A percentile compares a stretch with the other conserved stretches of the same genome.
Conservation (phyloP, 441 rosid species). For the Syzygium syzygioides region DNA sequence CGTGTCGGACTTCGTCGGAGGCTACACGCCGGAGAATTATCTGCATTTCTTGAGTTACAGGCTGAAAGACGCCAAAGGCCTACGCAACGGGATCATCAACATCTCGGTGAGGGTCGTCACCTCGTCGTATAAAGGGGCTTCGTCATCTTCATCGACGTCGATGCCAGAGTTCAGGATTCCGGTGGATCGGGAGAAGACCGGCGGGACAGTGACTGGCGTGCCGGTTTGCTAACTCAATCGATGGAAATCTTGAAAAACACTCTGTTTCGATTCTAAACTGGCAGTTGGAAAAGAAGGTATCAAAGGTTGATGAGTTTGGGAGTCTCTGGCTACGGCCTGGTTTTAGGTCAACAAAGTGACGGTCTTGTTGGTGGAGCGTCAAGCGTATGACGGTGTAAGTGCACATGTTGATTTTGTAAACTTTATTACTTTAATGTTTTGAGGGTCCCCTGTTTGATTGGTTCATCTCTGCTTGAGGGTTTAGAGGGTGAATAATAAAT, state of each 20-base stretch:
- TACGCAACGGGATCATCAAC: conserved; percentile 54
- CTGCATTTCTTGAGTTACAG: conserved; percentile 66
- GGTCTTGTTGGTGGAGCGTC: neutral
- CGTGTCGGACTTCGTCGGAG: conserved; percentile 43
- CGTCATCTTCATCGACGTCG: neutral
- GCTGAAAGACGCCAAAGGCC: conserved; percentile 37
- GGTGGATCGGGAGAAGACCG: neutral
- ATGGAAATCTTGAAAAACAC: neutral
- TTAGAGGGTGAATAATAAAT: neutral
- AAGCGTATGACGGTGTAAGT: neutral
- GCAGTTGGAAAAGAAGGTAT: neutral
- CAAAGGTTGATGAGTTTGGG: neutral
- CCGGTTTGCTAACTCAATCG: conserved; percentile 11
- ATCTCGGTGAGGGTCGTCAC: conserved; percentile 38
- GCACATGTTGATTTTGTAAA: neutral
- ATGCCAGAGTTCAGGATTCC: conserved; percentile 13
- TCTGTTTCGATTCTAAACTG: neutral
- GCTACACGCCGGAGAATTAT: conserved; percentile 35
- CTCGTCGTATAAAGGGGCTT: neutral
- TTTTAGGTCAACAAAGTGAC: neutral
- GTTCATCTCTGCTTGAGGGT: neutral
- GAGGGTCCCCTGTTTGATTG: neutral
- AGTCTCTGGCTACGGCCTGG: neutral
- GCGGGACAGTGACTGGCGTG: conserved; percentile 10
- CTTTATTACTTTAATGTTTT: neutral